Percentiles rank a stretch among this genome's conserved stretches.
These are phyloP conservation scores for Drechslera avenae DNA, from an alignment of 2,329 filamentous ascomycete genomes.

Conservation along the genomic window DNA sequence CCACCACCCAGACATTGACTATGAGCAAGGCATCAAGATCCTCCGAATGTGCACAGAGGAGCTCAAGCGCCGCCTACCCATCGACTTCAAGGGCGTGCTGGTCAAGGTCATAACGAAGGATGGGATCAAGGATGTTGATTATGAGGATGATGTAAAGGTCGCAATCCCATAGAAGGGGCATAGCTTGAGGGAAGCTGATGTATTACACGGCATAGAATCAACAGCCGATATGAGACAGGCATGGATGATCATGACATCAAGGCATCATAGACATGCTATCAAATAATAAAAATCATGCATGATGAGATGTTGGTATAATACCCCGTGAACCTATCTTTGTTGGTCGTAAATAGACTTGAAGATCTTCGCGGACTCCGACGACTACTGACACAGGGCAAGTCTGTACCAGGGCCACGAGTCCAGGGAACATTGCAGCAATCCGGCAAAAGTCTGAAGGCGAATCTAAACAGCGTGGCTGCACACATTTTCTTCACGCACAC, in stretches of 20 bases:
- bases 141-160: conserved; percentile 78
- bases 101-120: conserved; percentile 97
- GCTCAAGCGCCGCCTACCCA: conserved; percentile 92
- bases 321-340: no score
- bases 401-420: no score
- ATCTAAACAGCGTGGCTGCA: no score
- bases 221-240: conserved; percentile 7
- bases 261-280: conserved; percentile 7
- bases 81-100: conserved; percentile 95
- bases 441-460: no score
- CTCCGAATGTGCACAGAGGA: conserved; percentile 95
- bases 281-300: conserved; percentile 9
- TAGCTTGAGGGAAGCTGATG: not conserved
- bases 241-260: conserved; percentile 7
- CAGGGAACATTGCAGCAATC: no score
- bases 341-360: no score
- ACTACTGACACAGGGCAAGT: no score
- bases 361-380: no score
- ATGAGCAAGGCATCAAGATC: conserved; percentile 89
- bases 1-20: conserved; percentile 90
- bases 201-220: conserved; percentile 2
- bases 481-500: not conserved
- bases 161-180: conserved; percentile 58
- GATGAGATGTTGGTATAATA: not conserved
- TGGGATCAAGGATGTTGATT: conserved; percentile 82